Evolutionary conservation across 179 eudicot species (phyloP), one percentile per base, ranked within the genome.

Genomic region (Heliamphora pulchella): DNA sequence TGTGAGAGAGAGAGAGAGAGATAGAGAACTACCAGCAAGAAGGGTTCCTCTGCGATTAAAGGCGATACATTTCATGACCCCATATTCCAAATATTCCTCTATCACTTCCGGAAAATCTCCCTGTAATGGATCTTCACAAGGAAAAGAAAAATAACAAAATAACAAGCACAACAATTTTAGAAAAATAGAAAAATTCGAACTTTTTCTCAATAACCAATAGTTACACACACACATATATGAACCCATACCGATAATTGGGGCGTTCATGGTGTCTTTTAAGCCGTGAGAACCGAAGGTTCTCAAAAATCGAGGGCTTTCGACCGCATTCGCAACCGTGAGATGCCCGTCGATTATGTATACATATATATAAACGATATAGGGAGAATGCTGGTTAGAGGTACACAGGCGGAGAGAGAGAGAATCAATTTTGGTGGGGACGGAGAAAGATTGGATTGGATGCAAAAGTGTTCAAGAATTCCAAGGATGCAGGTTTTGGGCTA

Each of bases 91-190:
- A 85, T 86, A 96, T 89, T 92, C 98, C 85, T 96, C 99, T 80
- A 96, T 92, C 75, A 94, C 97, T 69, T 96, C 99, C 0, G 98
- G 99, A 55, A 92, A 96, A 89, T 92, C 98, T 54, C 98, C 98
- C 87, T 96, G 97, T 87, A 96, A 82, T 18, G 98, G 98, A 87
- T 92, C 99, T 96, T 68, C 81, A 79, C 72, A 71, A 82, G 46
- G 9, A 17, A 78, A 73, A 3, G 3, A 46, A 41, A 55, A 70
- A 7, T 7, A 78, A 66, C 9, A 54, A 41, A 43, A 47, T 3
- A 51, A n/a, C 2, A 15, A 71, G 4, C 20, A 43, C 4, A 47
- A 11, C 31, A 15, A 48, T 11, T 31, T 15, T 48, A 71, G 51
- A 61, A 2, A 71, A 3, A 71, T 2, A 31, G 3, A 20, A 18